Evolutionary conservation across 495 filamentous ascomycete genomes (phyloP).

Genomic region (Rhypophila decipiens): DNA sequence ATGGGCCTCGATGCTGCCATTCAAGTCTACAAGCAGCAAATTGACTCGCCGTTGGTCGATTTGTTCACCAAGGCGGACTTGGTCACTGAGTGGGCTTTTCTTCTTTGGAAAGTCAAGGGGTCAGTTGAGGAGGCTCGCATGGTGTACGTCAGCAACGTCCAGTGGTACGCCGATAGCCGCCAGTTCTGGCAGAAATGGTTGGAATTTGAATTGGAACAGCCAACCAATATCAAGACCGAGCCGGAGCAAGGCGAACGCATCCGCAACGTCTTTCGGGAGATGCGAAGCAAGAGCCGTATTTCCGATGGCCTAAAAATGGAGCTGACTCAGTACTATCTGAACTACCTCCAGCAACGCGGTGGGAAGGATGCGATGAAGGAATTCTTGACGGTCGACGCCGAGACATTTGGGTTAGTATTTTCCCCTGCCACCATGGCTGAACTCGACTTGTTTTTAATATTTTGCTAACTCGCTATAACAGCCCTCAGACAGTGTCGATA

Average conservation of each 20-base stretch:
- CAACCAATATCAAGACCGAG: conserved; percentile 62
- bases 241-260: conserved; percentile 62
- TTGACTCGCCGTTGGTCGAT: conserved; percentile 64
- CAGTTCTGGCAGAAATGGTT: conserved; percentile 91
- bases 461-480: conserved; percentile 10
- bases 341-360: conserved; percentile 78
- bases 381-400: conserved; percentile 75
- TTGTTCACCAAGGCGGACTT: conserved; percentile 80
- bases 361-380: conserved; percentile 80
- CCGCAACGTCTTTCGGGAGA: conserved; percentile 71
- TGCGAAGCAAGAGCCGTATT: conserved; percentile 69
- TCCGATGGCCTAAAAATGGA: conserved; percentile 63
- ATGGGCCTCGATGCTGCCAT: conserved; percentile 83
- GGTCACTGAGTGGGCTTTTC: conserved; percentile 80
- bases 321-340: conserved; percentile 71
- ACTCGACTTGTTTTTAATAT: neutral
- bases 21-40: conserved; percentile 71
- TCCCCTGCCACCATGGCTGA: conserved; percentile 33
- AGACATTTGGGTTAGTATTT: conserved; percentile 68
- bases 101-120: conserved; percentile 89
- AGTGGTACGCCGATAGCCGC: conserved; percentile 81
- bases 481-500: conserved; percentile 39
- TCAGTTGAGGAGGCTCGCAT: conserved; percentile 76
- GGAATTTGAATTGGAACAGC: conserved; percentile 83
- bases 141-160: conserved; percentile 74